Evolutionary conservation across 2,329 filamentous ascomycete genomes (phyloP), one percentile per base, ranked within the genome.

Genomic region (Pseudogymnoascus sp.): DNA sequence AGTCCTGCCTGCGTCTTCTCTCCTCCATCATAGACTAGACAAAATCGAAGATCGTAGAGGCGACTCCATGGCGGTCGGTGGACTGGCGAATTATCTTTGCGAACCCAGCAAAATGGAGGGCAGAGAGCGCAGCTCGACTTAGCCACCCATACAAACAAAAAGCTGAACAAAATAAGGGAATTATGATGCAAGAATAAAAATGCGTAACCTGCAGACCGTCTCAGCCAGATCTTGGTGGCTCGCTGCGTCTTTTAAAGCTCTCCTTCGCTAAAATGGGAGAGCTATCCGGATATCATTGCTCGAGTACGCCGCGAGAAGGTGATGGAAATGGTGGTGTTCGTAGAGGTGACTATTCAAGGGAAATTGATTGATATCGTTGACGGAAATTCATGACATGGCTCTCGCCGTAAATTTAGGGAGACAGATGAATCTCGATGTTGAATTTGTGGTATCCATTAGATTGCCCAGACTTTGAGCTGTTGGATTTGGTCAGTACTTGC

Each of bases 381-480:
- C 16, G 22, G 46, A 56, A 56, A 56, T 56, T 56, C 46, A 56
- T 56, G 26, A 56, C 46, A 33, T 56, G 46, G 46, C 46, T 56
- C 26, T 56, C 46, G 46, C 26, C 33, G 33, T 40, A 24, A 24
- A 40, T 41, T 60, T 37, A 63, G 63, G 65, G 62, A 66, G 64
- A 66, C 65, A 65, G 65, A 66, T 66, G 64, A 43, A 43, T n/a
- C n/a, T 43, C 43, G 37, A 40, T 56, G 56, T 37, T 43, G 35
- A 43, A 26, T 50, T 61, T 28, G 56, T 60, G 46, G 50, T 50
- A 61, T 37, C 59, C 33, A 65, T 72, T 68, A 72, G 70, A 74
- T 88, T 67, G 90, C 90, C 90, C 90, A 93, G 76, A 93, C 87
- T 84, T 92, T 93, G 77, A 93, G 88, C 90, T 93, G 67, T 56